Percentiles rank a stretch among this genome's conserved stretches.
Evolutionary conservation across 305 asterid species (phyloP).

Genomic region (Plantago lanceolata): DNA sequence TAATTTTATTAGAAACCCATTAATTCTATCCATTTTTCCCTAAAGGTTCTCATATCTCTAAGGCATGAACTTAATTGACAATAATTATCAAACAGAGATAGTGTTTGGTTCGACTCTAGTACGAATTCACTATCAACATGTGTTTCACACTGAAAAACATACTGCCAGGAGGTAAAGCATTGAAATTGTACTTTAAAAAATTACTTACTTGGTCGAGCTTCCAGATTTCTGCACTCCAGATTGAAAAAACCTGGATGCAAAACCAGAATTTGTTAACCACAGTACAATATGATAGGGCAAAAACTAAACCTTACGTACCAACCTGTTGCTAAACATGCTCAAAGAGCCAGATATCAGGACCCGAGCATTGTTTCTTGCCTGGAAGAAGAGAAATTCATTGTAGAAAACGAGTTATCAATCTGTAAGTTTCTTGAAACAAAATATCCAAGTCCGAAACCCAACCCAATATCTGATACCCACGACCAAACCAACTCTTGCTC

Average conservation of each 20-base stretch:
- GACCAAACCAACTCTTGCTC: neutral
- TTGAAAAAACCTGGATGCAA: conserved; percentile 52
- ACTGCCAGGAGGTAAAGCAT: neutral
- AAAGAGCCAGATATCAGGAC: conserved; percentile 55
- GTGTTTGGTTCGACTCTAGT: neutral
- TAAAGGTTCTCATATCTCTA: neutral
- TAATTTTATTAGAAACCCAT: neutral
- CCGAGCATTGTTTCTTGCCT: conserved; percentile 70
- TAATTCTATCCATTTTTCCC: no score
- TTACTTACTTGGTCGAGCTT: conserved; percentile 58
- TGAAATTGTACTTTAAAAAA: neutral
- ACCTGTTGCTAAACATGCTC: conserved; percentile 60
- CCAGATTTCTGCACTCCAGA: conserved; percentile 81
- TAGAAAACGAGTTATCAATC: conserved; percentile 3
- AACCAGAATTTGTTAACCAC: conserved; percentile 20
- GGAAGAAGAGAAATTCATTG: conserved; percentile 9
- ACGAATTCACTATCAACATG: neutral
- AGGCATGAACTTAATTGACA: neutral
- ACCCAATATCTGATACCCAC: no score
- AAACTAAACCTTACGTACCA: conserved; percentile 24
- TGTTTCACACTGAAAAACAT: neutral
- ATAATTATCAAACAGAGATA: neutral
- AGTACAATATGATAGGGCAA: conserved; percentile 14
- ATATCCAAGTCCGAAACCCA: neutral
- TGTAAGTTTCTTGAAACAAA: neutral